These are phyloP conservation scores for Noccaea caerulescens DNA, from an alignment of 345 rosid species.

Conservation along the genomic window DNA sequence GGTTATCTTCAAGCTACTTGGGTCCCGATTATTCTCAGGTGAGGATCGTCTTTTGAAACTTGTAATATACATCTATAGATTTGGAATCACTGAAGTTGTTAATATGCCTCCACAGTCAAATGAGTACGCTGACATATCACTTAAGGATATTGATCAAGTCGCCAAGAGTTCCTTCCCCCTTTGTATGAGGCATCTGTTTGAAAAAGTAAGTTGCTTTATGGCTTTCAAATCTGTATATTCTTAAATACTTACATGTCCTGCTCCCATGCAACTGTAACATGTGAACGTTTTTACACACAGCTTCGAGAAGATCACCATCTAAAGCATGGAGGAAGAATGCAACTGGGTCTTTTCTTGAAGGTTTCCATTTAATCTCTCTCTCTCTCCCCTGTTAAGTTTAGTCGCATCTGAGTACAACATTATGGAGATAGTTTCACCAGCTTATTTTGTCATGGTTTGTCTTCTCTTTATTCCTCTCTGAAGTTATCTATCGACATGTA, in stretches of 20 bases:
- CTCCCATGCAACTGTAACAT: slow-evolving; percentile 25
- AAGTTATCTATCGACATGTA: slow-evolving; percentile 28
- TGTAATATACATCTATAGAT: slow-evolving; percentile 13
- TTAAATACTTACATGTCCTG: slow-evolving; percentile 13
- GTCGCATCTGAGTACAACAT: slow-evolving; percentile 12
- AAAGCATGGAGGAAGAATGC: slow-evolving; percentile 98
- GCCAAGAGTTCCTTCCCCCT: slow-evolving; percentile 88
- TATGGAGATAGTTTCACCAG: slow-evolving; percentile 12
- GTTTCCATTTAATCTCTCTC: slow-evolving; percentile 47
- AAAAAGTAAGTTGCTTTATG: slow-evolving; percentile 56
- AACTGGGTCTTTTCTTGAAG: slow-evolving; percentile 91
- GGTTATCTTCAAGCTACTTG: slow-evolving; percentile 69
- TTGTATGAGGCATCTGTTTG: slow-evolving; percentile 92
- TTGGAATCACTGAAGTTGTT: slow-evolving; percentile 29
- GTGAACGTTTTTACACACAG: slow-evolving; percentile 45
- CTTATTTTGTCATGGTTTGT: neutral
- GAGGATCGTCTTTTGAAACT: slow-evolving; percentile 25
- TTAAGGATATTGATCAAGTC: slow-evolving; percentile 77
- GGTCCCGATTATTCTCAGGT: slow-evolving; percentile 97
- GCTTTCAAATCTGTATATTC: neutral
- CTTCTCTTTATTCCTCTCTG: neutral
- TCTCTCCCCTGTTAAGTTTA: slow-evolving; percentile 17
- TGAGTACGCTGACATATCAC: slow-evolving; percentile 72
- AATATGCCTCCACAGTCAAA: slow-evolving; percentile 57
- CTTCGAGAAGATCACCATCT: slow-evolving; percentile 94